Percentiles rank a stretch among this genome's conserved stretches.
phyloP scores from a whole-genome alignment of 257 asterid species.

The Fraxinus americana region DNA sequence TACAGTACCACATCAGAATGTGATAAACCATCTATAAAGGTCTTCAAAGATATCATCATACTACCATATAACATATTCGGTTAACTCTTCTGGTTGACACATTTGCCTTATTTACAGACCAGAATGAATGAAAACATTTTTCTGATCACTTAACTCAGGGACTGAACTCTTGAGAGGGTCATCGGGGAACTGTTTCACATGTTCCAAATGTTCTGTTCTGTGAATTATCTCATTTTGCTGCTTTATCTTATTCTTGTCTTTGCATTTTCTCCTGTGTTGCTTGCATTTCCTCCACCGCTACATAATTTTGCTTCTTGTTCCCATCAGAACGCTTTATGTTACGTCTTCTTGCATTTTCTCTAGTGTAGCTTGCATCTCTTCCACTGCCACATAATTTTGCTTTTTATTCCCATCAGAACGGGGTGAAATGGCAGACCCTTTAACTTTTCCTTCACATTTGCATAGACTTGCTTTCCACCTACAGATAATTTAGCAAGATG shows the following conservation, averaged over 20 bases:
- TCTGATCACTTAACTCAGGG: constrained; percentile 31
- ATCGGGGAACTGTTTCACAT: constrained; percentile 34
- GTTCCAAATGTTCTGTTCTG: constrained; percentile 35
- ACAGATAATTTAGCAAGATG: constrained; percentile 8
- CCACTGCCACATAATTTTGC: constrained; percentile 42
- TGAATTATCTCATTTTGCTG: constrained; percentile 31
- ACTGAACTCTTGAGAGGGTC: constrained; percentile 44
- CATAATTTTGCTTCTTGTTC: constrained; percentile 35
- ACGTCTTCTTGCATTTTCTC: constrained; percentile 53
- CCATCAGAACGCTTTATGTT: constrained; percentile 25
- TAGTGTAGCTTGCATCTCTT: constrained; percentile 72
- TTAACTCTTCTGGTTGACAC: background rate
- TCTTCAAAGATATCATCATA: background rate
- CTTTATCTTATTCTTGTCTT: constrained; percentile 37
- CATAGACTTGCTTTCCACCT: constrained; percentile 49
- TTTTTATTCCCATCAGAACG: constrained; percentile 28
- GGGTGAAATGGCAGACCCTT: constrained; percentile 39
- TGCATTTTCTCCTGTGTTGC: constrained; percentile 62
- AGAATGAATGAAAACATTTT: constrained; percentile 64
- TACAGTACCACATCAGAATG: background rate
- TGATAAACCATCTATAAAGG: background rate
- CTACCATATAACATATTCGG: background rate
- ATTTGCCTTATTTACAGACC: constrained; percentile 40
- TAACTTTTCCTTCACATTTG: constrained; percentile 40
- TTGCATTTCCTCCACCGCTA: constrained; percentile 60